Evolutionary conservation across 1,284 basidiomycete genomes (phyloP).

Genomic region (Naganishia sp.): DNA sequence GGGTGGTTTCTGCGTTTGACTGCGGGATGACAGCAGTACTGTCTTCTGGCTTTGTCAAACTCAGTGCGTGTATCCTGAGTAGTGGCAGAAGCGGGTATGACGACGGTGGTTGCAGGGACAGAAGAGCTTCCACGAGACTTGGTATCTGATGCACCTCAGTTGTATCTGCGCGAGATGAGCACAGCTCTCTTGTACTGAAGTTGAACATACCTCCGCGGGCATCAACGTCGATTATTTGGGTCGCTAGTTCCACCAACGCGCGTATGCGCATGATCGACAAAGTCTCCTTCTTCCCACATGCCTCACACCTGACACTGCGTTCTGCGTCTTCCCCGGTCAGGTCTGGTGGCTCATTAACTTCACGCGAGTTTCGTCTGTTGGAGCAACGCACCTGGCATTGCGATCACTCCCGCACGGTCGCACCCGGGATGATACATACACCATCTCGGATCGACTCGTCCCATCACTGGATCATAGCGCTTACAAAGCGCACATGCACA

Average conservation of each 20-base stretch:
- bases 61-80: conserved; percentile 59
- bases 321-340: background rate
- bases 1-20: conserved; percentile 54
- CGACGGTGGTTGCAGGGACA: conserved; percentile 61
- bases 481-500: conserved; percentile 71
- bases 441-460: conserved; percentile 66
- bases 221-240: background rate
- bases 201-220: conserved; percentile 54
- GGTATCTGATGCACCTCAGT: conserved; percentile 40
- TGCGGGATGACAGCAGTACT: conserved; percentile 36
- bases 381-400: conserved; percentile 38
- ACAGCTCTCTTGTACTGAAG: conserved; percentile 54
- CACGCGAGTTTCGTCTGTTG: background rate
- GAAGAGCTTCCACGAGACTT: conserved; percentile 63
- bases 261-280: background rate
- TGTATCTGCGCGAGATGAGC: conserved; percentile 38
- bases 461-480: conserved; percentile 25
- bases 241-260: conserved; percentile 1
- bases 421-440: conserved; percentile 51
- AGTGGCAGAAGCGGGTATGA: conserved; percentile 68
- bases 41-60: conserved; percentile 38
- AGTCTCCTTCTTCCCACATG: background rate
- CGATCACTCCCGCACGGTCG: conserved; percentile 13
- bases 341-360: background rate
- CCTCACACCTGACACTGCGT: background rate